These are phyloP conservation scores for Wickerhamomyces sp. DNA, from an alignment of 1,139 yeast species.

Conservation along the genomic window DNA sequence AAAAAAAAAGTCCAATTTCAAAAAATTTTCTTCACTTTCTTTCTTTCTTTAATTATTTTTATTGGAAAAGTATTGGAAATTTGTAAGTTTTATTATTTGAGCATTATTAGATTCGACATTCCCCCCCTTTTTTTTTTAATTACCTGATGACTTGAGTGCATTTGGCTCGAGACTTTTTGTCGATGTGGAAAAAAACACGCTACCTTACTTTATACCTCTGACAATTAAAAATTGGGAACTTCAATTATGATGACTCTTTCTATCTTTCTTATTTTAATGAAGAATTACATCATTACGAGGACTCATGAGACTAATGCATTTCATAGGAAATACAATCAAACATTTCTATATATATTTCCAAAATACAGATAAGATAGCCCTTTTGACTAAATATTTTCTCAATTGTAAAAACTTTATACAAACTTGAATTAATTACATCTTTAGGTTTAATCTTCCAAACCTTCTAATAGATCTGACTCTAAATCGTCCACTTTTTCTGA, in stretches of 20 bases:
- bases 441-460: slow-evolving; percentile 19
- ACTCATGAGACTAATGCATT: slow-evolving; percentile 3
- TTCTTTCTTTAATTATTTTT: neutral
- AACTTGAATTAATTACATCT: neutral
- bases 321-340: slow-evolving; percentile 16
- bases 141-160: slow-evolving; percentile 53
- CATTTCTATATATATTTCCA: too few relatives aligned
- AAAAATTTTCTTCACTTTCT: neutral
- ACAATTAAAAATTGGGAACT: slow-evolving; percentile 2
- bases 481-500: slow-evolving; percentile 49
- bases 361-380: too few relatives aligned
- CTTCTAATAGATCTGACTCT: slow-evolving; percentile 36
- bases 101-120: neutral
- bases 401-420: neutral
- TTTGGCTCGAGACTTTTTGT: slow-evolving; percentile 91
- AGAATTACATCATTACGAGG: neutral
- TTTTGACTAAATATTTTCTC: too few relatives aligned
- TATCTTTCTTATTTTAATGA: neutral
- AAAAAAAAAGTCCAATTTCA: too few relatives aligned
- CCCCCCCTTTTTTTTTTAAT: neutral
- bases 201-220: slow-evolving; percentile 25
- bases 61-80: neutral
- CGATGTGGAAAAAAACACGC: slow-evolving; percentile 91
- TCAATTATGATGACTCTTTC: neutral
- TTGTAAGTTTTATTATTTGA: neutral